A percentile compares a stretch with the other conserved stretches of the same genome.
Conservation (phyloP, 2,329 filamentous ascomycete genomes). For the Ilyonectria robusta region DNA sequence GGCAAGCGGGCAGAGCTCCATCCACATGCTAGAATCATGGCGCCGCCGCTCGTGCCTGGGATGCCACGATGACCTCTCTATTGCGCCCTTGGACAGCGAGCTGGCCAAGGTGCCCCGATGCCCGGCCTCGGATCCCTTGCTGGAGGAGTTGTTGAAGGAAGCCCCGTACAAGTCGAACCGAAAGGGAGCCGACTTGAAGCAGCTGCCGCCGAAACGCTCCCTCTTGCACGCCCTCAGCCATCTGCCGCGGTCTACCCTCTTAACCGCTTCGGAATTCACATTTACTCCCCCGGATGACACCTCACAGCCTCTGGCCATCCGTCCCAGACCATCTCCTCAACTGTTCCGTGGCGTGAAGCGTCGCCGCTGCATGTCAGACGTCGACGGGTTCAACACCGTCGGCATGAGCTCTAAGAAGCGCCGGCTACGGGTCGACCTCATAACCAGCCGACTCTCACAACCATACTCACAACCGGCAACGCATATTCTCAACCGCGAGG, state of each 20-base stretch:
- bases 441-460: constrained; percentile 78
- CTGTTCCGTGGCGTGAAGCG: constrained; percentile 60
- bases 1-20: constrained; percentile 42
- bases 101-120: constrained; percentile 43
- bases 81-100: constrained; percentile 38
- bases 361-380: constrained; percentile 66
- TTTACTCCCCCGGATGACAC: constrained; percentile 30
- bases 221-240: not conserved
- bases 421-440: constrained; percentile 72
- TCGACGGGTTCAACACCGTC: constrained; percentile 70
- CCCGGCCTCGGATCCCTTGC: constrained; percentile 38
- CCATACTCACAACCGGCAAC: constrained; percentile 79
- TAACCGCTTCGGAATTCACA: constrained; percentile 25
- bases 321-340: not conserved
- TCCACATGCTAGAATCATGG: constrained; percentile 45
- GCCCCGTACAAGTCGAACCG: constrained; percentile 10
- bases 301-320: constrained; percentile 32
- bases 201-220: not conserved
- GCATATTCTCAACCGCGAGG: constrained; percentile 76
- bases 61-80: constrained; percentile 42
- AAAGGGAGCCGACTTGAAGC: constrained; percentile 8
- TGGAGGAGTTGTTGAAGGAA: constrained; percentile 40
- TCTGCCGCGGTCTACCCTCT: not conserved
- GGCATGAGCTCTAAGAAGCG: constrained; percentile 75
- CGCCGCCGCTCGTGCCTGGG: constrained; percentile 34